Base-by-base conservation (phyloP, 2,329 filamentous ascomycete genomes). In the Cladosporium cucumerinum region DNA sequence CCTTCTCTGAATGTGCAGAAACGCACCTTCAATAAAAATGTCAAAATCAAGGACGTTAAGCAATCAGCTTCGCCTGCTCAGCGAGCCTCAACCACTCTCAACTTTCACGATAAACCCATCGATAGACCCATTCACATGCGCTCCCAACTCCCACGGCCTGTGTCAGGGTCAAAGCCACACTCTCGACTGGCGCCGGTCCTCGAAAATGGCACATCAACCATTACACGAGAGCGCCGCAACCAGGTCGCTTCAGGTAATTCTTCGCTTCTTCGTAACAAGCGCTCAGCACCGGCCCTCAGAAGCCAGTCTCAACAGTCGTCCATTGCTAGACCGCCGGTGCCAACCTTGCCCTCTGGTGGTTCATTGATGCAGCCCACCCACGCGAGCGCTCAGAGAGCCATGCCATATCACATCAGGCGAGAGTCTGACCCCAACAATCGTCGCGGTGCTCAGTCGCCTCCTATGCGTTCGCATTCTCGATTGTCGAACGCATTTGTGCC, bases 171-270 rank as follows among this genome's bases (percentile, higher is more conserved):
- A 23, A 79, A 79, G 61, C 77, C 78, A 10, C 46, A 66, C 21
- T 90, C 90, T 12, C 89, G 89, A 21, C 84, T 98, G n/a, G 94
- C 96, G 74, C 93, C 94, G 25, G 93, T 98, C 6, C 96, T 92
- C 46, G 94, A 98, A 78, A 93, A 88, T 69, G 93, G 93, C 59
- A 92, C 88, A 4, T 87, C 91, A 84, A 87, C 69, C 86, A 87
- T 78, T 79, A 89, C 69, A 80, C 86, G 63, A 84, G 87, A 63
- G 83, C 89, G 23, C 83, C 85, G 66, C 32, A 77, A 78, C 60
- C 82, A 86, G 67, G 80, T 81, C 14, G 83, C 82, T 18, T 82
- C 83, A 2, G 83, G 82, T 14, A 82, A 79, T 70, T 78, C 83
- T 48, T 84, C 86, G 67, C 76, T 85, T 39, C 77, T 89, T 36